Conservation (phyloP, 2,329 filamentous ascomycete genomes). For the Claviceps sp. region DNA sequence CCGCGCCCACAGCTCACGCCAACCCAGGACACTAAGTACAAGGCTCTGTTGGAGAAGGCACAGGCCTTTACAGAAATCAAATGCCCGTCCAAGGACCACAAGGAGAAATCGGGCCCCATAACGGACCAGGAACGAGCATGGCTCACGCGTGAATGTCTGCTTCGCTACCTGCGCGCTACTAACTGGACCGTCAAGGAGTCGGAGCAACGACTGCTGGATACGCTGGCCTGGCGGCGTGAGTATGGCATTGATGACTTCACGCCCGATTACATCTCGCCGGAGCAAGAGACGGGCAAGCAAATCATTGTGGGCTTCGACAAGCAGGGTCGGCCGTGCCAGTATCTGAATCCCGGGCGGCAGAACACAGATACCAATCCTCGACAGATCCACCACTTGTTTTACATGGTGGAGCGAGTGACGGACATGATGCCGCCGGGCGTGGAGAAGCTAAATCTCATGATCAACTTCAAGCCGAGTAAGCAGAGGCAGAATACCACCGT, state of each 20-base stretch:
- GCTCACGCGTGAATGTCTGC: slow-evolving; percentile 81
- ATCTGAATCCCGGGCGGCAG: slow-evolving; percentile 78
- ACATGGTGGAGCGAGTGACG: slow-evolving; percentile 83
- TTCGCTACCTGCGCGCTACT: slow-evolving; percentile 84
- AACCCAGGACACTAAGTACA: slow-evolving; percentile 75
- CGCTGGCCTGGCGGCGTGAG: slow-evolving; percentile 78
- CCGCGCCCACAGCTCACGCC: slow-evolving; percentile 48
- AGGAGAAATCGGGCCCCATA: slow-evolving; percentile 49
- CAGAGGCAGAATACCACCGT: slow-evolving; percentile 60
- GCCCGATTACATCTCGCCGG: slow-evolving; percentile 75
- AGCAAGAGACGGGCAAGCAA: slow-evolving; percentile 96
- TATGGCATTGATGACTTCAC: slow-evolving; percentile 73
- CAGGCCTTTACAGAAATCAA: slow-evolving; percentile 55
- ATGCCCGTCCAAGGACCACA: slow-evolving; percentile 30
- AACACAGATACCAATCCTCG: slow-evolving; percentile 79
- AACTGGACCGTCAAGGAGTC: slow-evolving; percentile 76
- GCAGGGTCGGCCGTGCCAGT: slow-evolving; percentile 73
- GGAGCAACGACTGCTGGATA: slow-evolving; percentile 64
- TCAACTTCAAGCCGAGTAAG: slow-evolving; percentile 79
- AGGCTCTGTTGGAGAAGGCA: slow-evolving; percentile 56
- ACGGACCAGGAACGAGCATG: slow-evolving; percentile 74
- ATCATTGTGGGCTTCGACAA: slow-evolving; percentile 80
- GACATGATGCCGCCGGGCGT: slow-evolving; percentile 79
- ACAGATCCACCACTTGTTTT: slow-evolving; percentile 88
- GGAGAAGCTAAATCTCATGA: slow-evolving; percentile 74